A percentile compares a stretch with the other conserved stretches of the same genome.
phyloP scores from a whole-genome alignment of 495 filamentous ascomycete genomes.

The Podospora appendiculata region DNA sequence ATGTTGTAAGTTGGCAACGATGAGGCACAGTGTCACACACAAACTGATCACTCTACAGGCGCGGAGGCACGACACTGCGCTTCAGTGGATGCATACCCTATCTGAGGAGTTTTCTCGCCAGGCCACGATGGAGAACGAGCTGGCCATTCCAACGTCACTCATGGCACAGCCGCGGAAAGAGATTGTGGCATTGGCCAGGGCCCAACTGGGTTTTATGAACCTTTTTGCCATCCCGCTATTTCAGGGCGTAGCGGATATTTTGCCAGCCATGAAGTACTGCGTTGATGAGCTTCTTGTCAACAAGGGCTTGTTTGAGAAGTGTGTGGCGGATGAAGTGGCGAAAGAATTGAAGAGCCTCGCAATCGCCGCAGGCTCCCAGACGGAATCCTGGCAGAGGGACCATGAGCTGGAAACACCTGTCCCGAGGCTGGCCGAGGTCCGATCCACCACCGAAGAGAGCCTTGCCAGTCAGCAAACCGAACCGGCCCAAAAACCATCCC shows the following conservation, averaged over 20 bases:
- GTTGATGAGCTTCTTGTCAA: constrained; percentile 74
- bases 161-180: constrained; percentile 80
- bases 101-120: constrained; percentile 93
- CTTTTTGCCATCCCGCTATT: constrained; percentile 90
- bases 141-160: constrained; percentile 77
- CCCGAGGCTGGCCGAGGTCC: constrained; percentile 1
- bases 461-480: constrained; percentile 2
- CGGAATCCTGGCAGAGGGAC: constrained; percentile 1
- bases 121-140: constrained; percentile 81
- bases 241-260: constrained; percentile 70
- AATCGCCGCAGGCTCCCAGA: constrained; percentile 17
- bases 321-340: constrained; percentile 33
- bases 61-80: constrained; percentile 70
- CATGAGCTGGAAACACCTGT: background rate
- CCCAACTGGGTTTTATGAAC: constrained; percentile 93
- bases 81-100: constrained; percentile 81
- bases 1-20: constrained; percentile 58
- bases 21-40: too few relatives aligned
- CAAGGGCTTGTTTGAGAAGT: constrained; percentile 57
- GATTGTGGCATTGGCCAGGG: constrained; percentile 71
- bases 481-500: constrained; percentile 4
- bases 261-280: constrained; percentile 76
- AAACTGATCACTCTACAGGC: too few relatives aligned
- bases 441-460: background rate
- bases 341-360: constrained; percentile 32